Conservation (phyloP, 2,329 filamentous ascomycete genomes). For the Fusarium sp. region DNA sequence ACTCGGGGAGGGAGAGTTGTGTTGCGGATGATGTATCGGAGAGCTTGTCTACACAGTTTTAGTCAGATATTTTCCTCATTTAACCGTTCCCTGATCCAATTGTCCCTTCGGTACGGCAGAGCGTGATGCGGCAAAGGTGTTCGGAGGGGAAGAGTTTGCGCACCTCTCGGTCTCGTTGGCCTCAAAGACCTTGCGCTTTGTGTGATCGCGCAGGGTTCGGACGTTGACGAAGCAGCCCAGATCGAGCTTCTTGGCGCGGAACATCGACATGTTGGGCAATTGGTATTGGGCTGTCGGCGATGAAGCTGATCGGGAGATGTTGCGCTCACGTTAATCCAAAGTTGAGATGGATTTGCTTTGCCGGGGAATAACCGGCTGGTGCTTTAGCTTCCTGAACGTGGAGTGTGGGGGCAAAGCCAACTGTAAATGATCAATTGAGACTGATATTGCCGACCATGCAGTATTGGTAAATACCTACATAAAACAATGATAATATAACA, state of each 20-base stretch:
- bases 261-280: slow-evolving; percentile 79
- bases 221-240: slow-evolving; percentile 90
- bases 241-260: slow-evolving; percentile 91
- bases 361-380: slow-evolving; percentile 28
- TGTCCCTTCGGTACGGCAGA: neutral
- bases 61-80: slow-evolving; percentile 13
- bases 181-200: slow-evolving; percentile 94
- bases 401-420: neutral
- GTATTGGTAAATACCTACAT: neutral
- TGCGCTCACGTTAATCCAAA: slow-evolving; percentile 20
- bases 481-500: neutral
- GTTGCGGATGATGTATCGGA: slow-evolving; percentile 94
- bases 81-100: neutral
- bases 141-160: slow-evolving; percentile 42
- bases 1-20: slow-evolving; percentile 85
- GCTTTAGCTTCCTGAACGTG: neutral
- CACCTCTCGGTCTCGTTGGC: slow-evolving; percentile 91
- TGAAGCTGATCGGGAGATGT: slow-evolving; percentile 36
- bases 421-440: neutral
- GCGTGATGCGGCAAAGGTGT: neutral
- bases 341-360: slow-evolving; percentile 14
- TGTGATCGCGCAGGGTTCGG: slow-evolving; percentile 91
- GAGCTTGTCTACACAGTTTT: slow-evolving; percentile 78
- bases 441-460: neutral
- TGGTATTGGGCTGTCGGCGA: slow-evolving; percentile 26